phyloP scores from a whole-genome alignment of 2,329 filamentous ascomycete species.

The Tolypocladium ovalisporum region DNA sequence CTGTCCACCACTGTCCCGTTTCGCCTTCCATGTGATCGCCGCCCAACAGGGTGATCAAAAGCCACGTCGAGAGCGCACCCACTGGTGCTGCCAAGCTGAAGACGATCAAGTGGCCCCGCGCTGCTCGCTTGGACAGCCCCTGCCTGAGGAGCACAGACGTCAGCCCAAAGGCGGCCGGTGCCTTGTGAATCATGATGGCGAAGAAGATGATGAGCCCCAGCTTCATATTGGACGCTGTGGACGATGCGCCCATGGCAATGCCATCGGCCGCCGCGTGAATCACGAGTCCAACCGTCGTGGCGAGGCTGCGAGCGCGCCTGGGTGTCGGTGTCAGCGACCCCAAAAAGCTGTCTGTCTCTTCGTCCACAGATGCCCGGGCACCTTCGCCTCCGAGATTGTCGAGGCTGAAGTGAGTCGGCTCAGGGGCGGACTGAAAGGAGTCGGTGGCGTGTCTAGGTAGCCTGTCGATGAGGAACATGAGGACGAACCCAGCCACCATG shows the following conservation, averaged over 20 bases:
- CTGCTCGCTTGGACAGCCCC: slow-evolving; percentile 76
- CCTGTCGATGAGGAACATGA: slow-evolving; percentile 95
- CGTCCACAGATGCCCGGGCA: slow-evolving; percentile 32
- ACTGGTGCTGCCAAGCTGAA: slow-evolving; percentile 87
- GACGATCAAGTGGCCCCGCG: slow-evolving; percentile 73
- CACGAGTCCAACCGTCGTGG: slow-evolving; percentile 88
- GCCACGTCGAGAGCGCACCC: slow-evolving; percentile 75
- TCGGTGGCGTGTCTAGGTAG: slow-evolving; percentile 64
- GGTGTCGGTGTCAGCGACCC: slow-evolving; percentile 46
- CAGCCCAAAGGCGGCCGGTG: slow-evolving; percentile 86
- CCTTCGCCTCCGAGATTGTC: slow-evolving; percentile 58
- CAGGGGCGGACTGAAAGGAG: slow-evolving; percentile 50
- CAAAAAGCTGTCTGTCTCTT: slow-evolving; percentile 47
- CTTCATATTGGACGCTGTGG: slow-evolving; percentile 59
- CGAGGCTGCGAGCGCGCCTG: slow-evolving; percentile 51
- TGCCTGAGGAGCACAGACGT: slow-evolving; percentile 86
- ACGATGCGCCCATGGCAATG: slow-evolving; percentile 88
- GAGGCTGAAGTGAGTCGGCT: slow-evolving; percentile 77
- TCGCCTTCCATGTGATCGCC: slow-evolving; percentile 48
- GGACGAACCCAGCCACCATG: slow-evolving; percentile 76
- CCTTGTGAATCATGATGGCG: slow-evolving; percentile 96
- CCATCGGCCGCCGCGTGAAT: slow-evolving; percentile 94
- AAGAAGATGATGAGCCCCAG: slow-evolving; percentile 88
- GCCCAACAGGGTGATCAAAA: slow-evolving; percentile 64
- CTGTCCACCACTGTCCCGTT: slow-evolving; percentile 74